Evolutionary conservation across 1,284 basidiomycete species (phyloP), one percentile per base, ranked within the genome.

Genomic region (Moniliophthora roreri): DNA sequence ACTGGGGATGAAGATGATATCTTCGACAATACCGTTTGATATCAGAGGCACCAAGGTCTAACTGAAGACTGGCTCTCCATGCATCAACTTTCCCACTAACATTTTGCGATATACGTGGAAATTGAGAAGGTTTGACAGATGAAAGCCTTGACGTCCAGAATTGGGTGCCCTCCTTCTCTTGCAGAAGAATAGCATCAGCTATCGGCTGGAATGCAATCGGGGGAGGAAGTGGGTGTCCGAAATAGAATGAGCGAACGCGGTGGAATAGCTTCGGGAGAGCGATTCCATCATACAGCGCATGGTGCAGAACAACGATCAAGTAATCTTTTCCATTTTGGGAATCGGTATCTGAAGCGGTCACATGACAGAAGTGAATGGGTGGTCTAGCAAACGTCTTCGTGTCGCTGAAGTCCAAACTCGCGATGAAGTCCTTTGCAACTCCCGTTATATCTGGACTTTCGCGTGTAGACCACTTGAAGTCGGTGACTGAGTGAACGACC

Each of bases 221-320:
- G 11, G 49, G 40, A 2, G 55, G 49, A 11, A 62, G 53, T 8
- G 57, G 44, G 15, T 58, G 41, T 16, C 63, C 64, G 24, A 52
- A 52, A 57, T 79, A 80, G 13, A 69, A 52, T 20, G 52, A 52
- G 42, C 70, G 60, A 1, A 80, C 68, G 23, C 61, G 51, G 8
- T 69, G 58, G 21, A 78, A 59, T 2, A 80, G 64, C 26, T 60
- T 65, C 8, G 63, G 62, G 21, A 80, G 61, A 13, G 77, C 77
- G 11, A 75, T 56, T 4, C 78, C 79, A 54, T 80, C 78, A 54
- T 80, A 80, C n/a, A 80, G 59, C 1, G 77, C 76, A 60, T 80
- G 79, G 55, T 80, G 79, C 63, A 80, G 66, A 35, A 73, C 67
- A 5, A 80, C 59, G 10, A 78, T 68, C 3, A 80, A 66, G 21